Conservation (phyloP, 257 asterid species). For the Schizonepeta tenuifolia region DNA sequence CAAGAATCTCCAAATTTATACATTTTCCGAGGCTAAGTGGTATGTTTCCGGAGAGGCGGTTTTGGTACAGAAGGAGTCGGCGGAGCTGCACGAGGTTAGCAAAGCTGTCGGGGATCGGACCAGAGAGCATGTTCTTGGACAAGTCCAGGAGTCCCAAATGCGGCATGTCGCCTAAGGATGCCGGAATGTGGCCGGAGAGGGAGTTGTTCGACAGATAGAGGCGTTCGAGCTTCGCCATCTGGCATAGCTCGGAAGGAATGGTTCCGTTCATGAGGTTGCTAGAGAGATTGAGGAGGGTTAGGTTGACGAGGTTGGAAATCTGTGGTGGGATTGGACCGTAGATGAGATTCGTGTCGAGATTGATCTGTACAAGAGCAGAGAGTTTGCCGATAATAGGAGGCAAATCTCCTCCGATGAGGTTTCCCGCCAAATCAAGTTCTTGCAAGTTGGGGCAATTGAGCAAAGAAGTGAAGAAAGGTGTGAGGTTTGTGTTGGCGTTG, state of each 20-base stretch:
- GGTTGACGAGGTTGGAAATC: conserved; percentile 59
- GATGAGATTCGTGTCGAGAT: conserved; percentile 64
- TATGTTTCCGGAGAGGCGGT: conserved; percentile 62
- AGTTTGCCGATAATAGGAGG: conserved; percentile 74
- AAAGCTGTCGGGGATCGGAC: conserved; percentile 67
- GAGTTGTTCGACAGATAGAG: conserved; percentile 61
- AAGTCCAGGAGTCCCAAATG: conserved; percentile 83
- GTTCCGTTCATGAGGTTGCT: conserved; percentile 72
- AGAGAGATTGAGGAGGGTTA: conserved; percentile 72
- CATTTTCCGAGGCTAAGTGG: conserved; percentile 72
- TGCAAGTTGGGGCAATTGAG: conserved; percentile 57
- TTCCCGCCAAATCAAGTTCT: conserved; percentile 78
- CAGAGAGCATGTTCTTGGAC: conserved; percentile 73
- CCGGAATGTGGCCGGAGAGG: conserved; percentile 64
- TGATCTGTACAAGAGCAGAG: conserved; percentile 58
- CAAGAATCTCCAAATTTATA: conserved; percentile 70
- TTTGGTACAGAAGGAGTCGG: conserved; percentile 54
- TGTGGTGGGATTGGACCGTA: conserved; percentile 67
- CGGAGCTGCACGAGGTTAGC: conserved; percentile 68
- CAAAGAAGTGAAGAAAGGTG: conserved; percentile 63
- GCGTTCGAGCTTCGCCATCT: conserved; percentile 61
- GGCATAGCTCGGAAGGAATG: conserved; percentile 61
- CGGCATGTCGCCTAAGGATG: conserved; percentile 54
- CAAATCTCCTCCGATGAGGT: conserved; percentile 66
- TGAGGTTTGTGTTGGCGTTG: conserved; percentile 53